phyloP scores from a whole-genome alignment of 495 filamentous ascomycete genomes.

The Neurospora hispaniola region DNA sequence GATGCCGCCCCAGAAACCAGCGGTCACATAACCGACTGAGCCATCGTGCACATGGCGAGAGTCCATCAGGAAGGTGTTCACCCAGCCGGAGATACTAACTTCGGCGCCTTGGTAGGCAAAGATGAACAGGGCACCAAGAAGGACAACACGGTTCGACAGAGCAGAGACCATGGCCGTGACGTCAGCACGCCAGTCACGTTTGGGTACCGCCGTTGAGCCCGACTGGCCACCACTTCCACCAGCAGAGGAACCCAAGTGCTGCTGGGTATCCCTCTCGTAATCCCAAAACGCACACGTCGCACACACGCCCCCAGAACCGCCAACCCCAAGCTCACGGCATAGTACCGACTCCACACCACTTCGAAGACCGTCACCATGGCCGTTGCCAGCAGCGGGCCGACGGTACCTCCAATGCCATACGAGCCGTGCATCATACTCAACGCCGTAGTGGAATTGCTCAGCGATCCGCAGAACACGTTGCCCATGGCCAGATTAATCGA shows the following conservation, averaged over 20 bases:
- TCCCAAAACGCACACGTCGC: conserved; percentile 50
- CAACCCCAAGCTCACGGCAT: conserved; percentile 44
- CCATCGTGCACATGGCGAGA: conserved; percentile 55
- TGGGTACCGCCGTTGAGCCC: too few relatives aligned
- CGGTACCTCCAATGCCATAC: conserved; percentile 64
- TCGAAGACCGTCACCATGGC: conserved; percentile 40
- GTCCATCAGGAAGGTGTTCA: conserved; percentile 66
- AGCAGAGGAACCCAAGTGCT: neutral
- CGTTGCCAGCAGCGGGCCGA: conserved; percentile 63
- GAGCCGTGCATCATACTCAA: conserved; percentile 55
- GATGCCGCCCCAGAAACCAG: conserved; percentile 78
- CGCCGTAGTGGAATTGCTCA: conserved; percentile 50
- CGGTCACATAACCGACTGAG: conserved; percentile 66
- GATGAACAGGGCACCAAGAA: conserved; percentile 66
- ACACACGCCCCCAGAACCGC: conserved; percentile 37
- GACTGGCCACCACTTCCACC: conserved; percentile 9
- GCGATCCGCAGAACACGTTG: conserved; percentile 64
- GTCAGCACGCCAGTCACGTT: neutral
- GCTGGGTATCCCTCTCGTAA: conserved; percentile 31
- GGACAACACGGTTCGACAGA: conserved; percentile 48
- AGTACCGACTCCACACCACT: conserved; percentile 48
- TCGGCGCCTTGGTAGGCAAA: conserved; percentile 76
- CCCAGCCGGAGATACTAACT: conserved; percentile 71
- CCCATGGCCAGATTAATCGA: conserved; percentile 58
- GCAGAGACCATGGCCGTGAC: conserved; percentile 26